Conservation (phyloP, 495 filamentous ascomycete species). For the Cercophora sp. region DNA sequence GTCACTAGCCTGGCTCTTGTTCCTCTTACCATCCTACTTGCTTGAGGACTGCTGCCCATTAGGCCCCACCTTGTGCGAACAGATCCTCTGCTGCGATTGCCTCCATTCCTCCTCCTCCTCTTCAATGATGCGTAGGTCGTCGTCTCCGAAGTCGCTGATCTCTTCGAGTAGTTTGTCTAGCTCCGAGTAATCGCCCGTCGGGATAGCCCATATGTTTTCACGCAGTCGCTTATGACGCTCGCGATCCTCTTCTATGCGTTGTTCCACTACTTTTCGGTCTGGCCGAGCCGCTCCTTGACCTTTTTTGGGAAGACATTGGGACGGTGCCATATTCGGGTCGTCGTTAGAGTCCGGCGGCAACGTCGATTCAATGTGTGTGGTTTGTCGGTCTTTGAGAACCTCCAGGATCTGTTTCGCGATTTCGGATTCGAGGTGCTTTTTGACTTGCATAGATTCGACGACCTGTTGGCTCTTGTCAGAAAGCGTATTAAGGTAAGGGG, state of each 20-base stretch:
- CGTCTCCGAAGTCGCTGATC: conserved; percentile 73
- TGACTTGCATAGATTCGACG: conserved; percentile 62
- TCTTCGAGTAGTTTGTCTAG: conserved; percentile 67
- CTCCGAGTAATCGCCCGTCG: conserved; percentile 62
- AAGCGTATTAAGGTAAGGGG: too few relatives aligned
- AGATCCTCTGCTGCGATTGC: conserved; percentile 8
- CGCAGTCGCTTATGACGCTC: conserved; percentile 88
- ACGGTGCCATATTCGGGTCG: conserved; percentile 26
- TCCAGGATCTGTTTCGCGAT: conserved; percentile 75
- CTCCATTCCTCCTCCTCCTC: conserved; percentile 67
- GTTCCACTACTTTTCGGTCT: conserved; percentile 86
- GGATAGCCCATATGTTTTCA: conserved; percentile 87
- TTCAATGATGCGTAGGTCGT: conserved; percentile 66
- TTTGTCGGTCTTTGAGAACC: conserved; percentile 69
- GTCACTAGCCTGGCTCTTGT: too few relatives aligned
- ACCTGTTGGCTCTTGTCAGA: too few relatives aligned
- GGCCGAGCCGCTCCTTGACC: too few relatives aligned
- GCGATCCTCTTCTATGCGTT: conserved; percentile 93
- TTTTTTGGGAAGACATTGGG: too few relatives aligned
- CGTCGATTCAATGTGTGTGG: too few relatives aligned
- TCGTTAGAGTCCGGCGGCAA: conserved; percentile 37
- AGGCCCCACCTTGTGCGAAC: conserved; percentile 18
- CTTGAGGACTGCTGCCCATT: too few relatives aligned
- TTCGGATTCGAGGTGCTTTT: conserved; percentile 61
- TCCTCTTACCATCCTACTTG: too few relatives aligned